Base-by-base conservation (phyloP, 1,284 basidiomycete genomes). In the Rhizoctonia solani region DNA sequence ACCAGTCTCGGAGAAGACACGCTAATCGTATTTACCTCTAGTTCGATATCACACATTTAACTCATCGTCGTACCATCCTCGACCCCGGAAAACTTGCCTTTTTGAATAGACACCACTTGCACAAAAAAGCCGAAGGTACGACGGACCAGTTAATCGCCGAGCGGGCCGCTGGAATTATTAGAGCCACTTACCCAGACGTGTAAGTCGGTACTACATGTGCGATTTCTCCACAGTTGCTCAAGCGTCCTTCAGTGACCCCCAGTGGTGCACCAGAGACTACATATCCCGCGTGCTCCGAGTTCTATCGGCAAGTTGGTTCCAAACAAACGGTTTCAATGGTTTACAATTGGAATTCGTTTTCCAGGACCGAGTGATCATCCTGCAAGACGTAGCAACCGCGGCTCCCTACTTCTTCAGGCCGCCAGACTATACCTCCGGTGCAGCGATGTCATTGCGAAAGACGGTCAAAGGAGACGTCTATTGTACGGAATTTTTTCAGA, bases 51-150 rank as follows among this genome's bases (percentile, higher is more conserved):
- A 78, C 82, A 0, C 82, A 81, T 0, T 73, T 93, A 30, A 93
- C 91, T 0, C 90, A 90, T 58, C 85, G 90, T 39, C 86, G 89
- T 67, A 84, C 88, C 25, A 83, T 86, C 30, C 81, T 94, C 25
- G 90, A 92, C 69, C 82, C 82, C 0, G 74, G 78, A 21, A 93
- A 93, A 72, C 81, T 94, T 8, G 84, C 85, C 69, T 88, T 86
- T 73, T 78, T 94, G 61, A 94, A 93, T 76, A 89, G 90, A 72
- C 85, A 87, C 30, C 89, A 93, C 74, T 76, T 94, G 83, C 77
- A 78, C 77, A n/a, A 73, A 74, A 61, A 47, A 74, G 23, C 44
- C 34, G 30, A 56, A 14, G 34, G 23, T 23, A 25, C 16, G n/a
- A 9, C 41, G 2, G 39, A 53, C 19, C 16, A n/a, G 27, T 42